Conservation (phyloP, 1,284 basidiomycete species). For the Sanguinoderma infundibulare region DNA sequence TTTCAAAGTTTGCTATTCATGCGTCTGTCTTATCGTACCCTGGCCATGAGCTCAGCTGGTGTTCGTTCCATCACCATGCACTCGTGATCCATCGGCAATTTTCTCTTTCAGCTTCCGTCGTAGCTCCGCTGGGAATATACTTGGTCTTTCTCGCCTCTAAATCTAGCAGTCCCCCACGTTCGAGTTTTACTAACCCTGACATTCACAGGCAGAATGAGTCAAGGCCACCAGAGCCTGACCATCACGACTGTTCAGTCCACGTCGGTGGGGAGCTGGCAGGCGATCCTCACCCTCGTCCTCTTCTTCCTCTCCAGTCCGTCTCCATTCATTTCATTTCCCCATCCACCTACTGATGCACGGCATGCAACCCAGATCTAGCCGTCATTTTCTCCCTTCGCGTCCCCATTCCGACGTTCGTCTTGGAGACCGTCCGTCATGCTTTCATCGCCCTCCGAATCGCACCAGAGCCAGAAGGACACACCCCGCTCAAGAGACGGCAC, state of each 20-base stretch:
- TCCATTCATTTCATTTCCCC: neutral
- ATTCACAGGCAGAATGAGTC: neutral
- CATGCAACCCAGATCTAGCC: conserved; percentile 51
- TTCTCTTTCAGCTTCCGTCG: neutral
- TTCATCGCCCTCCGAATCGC: conserved; percentile 29
- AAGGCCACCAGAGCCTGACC: neutral
- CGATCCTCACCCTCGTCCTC: conserved; percentile 65
- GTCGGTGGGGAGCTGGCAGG: conserved; percentile 20
- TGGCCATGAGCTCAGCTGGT: too few relatives aligned
- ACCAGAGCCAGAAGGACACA: conserved; percentile 30
- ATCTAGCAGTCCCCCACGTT: neutral
- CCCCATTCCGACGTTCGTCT: conserved; percentile 43
- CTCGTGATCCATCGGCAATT: neutral
- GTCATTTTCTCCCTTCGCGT: conserved; percentile 71
- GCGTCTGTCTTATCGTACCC: neutral
- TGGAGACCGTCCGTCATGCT: conserved; percentile 9
- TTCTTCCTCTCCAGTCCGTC: conserved; percentile 73
- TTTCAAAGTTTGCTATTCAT: neutral
- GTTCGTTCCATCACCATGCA: neutral
- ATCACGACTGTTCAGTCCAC: neutral
- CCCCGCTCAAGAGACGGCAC: conserved; percentile 30
- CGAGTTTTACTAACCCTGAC: neutral
- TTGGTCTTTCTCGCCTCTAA: neutral
- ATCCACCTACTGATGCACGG: neutral
- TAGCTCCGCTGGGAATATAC: neutral